Base-by-base conservation (phyloP, 2,329 filamentous ascomycete species). In the Epichloe aotearoae region DNA sequence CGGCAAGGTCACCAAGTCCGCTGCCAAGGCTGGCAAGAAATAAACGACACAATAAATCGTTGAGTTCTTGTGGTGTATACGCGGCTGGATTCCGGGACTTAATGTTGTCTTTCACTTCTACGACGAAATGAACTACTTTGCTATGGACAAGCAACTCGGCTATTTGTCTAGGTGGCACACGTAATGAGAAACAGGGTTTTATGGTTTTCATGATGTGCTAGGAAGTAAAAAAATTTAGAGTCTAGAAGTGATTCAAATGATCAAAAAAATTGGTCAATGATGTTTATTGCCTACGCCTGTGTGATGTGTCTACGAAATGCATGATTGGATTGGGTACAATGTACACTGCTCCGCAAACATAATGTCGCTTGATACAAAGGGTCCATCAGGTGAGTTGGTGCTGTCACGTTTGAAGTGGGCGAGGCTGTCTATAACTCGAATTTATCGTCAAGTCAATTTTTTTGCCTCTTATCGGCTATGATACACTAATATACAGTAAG, bases 21-120 rank as follows among this genome's bases (percentile, higher is more conserved):
- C 83, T 69, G 80, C 80, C 71, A 86, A 86, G 81, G 80, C 81
- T 68, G 67, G 69, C 70, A 85, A 85, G 82, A 86, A 86, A 76
- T 86, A 86, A 83, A 60, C 64, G 59, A 55, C 54, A 52, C 51
- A 37, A 50, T 45, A 6, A 12, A 11, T 55, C 54, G 53, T 53
- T 51, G 46, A 37, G 47, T 51, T 60, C 60, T 57, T 58, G 52
- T 59, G 57, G 54, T 59, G 50, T 57, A 53, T 53, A 52, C 56
- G 58, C 53, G 54, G 58, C 50, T 57, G 59, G 56, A 58, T 58
- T 58, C 33, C 30, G 54, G 52, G 57, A 52, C 51, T 48, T 55
- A 55, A 65, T 67, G 64, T 64, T 62, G 30, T 30, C 63, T 48
- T n/a, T 68, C 66, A 66, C 66, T 71, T 71, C 68, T 67, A 71